Conservation (phyloP, 345 rosid genomes). For the Leavenworthia alabamica region DNA sequence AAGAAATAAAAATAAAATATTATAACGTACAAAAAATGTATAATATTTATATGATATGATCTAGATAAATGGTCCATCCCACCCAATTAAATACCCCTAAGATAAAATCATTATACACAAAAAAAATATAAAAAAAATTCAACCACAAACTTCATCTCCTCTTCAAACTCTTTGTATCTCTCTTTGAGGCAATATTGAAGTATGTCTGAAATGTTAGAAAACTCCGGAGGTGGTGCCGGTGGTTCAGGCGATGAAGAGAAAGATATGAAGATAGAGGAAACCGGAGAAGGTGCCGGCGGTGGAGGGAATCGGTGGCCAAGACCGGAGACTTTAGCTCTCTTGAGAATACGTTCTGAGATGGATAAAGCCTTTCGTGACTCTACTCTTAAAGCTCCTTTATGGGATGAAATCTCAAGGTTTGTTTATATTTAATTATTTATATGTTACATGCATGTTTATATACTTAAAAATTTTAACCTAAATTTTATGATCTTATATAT, state of each 20-base stretch:
- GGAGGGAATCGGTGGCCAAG: too few relatives aligned
- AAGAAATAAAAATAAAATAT: neutral
- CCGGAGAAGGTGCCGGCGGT: too few relatives aligned
- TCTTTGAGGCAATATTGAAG: neutral
- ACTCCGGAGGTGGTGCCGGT: slow-evolving; percentile 35
- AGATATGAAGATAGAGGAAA: too few relatives aligned
- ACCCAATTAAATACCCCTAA: slow-evolving; percentile 30
- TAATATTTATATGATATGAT: slow-evolving; percentile 21
- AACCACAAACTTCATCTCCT: slow-evolving; percentile 19
- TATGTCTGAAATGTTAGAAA: slow-evolving; percentile 38
- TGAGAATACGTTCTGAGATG: slow-evolving; percentile 72
- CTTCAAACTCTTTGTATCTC: slow-evolving; percentile 20
- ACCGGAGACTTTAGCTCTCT: too few relatives aligned
- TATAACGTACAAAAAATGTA: slow-evolving; percentile 3
- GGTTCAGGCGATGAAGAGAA: too few relatives aligned
- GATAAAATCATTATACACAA: slow-evolving; percentile 29
- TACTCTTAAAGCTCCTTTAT: slow-evolving; percentile 56
- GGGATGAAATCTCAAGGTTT: slow-evolving; percentile 68
- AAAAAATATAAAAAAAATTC: neutral
- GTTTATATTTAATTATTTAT: too few relatives aligned
- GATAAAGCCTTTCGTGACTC: slow-evolving; percentile 64
- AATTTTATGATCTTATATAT: slow-evolving; percentile 7
- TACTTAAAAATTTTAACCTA: neutral
- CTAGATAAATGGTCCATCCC: slow-evolving; percentile 34
- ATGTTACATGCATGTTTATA: slow-evolving; percentile 16